Evolutionary conservation across 2,329 filamentous ascomycete genomes (phyloP), one percentile per base, ranked within the genome.

Genomic region (Nigrospora oryzae): DNA sequence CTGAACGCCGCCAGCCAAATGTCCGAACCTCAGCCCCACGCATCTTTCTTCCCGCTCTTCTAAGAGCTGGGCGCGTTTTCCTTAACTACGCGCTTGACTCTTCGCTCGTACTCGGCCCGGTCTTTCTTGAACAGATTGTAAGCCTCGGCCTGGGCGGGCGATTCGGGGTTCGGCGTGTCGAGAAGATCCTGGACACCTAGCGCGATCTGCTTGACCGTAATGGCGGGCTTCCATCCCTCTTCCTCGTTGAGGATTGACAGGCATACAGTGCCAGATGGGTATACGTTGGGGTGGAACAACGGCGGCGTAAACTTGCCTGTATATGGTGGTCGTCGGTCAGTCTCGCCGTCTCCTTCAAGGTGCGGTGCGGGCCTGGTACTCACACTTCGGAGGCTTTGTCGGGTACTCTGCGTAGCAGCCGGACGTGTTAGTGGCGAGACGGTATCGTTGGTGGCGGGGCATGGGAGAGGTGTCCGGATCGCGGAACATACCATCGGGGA

Each of bases 371-470:
- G 23, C 23, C 23, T 4, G 23, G n/a, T 38, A 70, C 84, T 66
- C 80, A 95, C 93, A 98, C 70, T 98, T 98, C 2, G 93, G 93
- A 31, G 93, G 93, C 67, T 98, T 98, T 42, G 94, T 98, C 14
- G 93, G 93, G 65, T 98, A 98, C 60, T 98, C 93, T 95, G 58
- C 52, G 51, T 15, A 42, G 34, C 32, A 34, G 39, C 4, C 23
- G 23, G 8, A 28, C 23, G 23, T 28, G 7, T 28, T 28, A 28
- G 23, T 10, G 23, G 7, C 5, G 23, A 28, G 7, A 2, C 23
- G 23, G 8, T 10, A 10, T 10, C 23, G 23, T 28, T 10, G 23
- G 23, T 6, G 23, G 8, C 23, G 23, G 23, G 23, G 23, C 8
- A 10, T 28, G 23, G 23, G 2, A 28, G 23, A 10, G 34, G 13